Percentiles rank a stretch among this genome's conserved stretches.
Conservation (phyloP, 23 red algal species). For the Gracilaria caudata region DNA sequence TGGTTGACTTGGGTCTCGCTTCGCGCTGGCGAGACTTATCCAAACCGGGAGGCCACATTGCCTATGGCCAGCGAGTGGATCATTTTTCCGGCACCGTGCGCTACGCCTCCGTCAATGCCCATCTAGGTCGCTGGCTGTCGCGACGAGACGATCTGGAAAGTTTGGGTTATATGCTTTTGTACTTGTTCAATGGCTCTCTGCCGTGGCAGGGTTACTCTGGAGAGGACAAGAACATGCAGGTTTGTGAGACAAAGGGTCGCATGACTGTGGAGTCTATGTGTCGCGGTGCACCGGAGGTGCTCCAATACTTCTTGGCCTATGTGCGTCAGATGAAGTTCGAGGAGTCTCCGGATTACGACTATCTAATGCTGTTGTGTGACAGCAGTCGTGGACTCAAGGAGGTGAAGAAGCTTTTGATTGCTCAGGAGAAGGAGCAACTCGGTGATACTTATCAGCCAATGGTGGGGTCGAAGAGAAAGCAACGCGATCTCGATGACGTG, state of each 20-base stretch:
- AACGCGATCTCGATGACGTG: conserved; percentile 52
- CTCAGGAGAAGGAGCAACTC: conserved; percentile 49
- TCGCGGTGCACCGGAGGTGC: conserved; percentile 87
- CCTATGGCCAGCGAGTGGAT: conserved; percentile 96
- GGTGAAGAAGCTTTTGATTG: conserved; percentile 76
- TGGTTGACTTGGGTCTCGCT: conserved; percentile 97
- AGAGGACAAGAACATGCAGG: conserved; percentile 99
- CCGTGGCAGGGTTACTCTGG: conserved; percentile 97
- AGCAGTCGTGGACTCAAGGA: conserved; percentile 65
- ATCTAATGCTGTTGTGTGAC: conserved; percentile 79
- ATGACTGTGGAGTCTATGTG: conserved; percentile 90
- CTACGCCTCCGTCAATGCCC: conserved; percentile 97
- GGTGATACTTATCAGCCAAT: conserved; percentile 20
- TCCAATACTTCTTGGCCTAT: conserved; percentile 98
- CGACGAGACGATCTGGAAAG: conserved; percentile 96
- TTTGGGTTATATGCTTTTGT: conserved; percentile 96
- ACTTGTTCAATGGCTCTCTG: conserved; percentile 86
- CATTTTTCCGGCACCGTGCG: conserved; percentile 97
- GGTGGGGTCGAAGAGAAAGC: conserved; percentile 76
- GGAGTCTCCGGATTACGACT: conserved; percentile 93
- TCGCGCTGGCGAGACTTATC: conserved; percentile 78
- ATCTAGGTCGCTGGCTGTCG: conserved; percentile 87
- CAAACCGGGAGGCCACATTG: conserved; percentile 79
- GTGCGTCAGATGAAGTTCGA: conserved; percentile 93
- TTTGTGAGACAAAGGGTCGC: conserved; percentile 97